Evolutionary conservation across 1,284 basidiomycete species (phyloP), one percentile per base, ranked within the genome.

Genomic region (Entoloma clypeatum): DNA sequence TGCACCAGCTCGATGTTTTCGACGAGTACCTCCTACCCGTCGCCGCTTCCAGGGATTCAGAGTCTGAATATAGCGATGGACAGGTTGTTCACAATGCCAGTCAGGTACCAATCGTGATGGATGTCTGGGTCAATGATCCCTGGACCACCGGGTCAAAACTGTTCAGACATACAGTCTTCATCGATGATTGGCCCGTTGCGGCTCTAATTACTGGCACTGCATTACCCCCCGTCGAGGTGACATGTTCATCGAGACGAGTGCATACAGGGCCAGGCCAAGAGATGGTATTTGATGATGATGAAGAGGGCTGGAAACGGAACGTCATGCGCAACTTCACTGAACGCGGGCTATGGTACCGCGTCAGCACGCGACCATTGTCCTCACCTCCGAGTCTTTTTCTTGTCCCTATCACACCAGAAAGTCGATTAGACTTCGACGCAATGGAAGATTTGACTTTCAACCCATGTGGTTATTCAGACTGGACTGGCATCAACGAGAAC

Each of bases 1-100:
- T 93, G 14, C 75, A 82, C 48, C 65, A 68, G 26, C 64, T 87
- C n/a, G 74, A 81, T 33, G 80, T 88, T 4, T 82, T 92, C 52
- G 82, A 92, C 52, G 79, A 88, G 40, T 81, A 86, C 53, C 71
- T 93, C 2, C 69, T 90, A 7, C 88, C 90, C 8, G 61, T 67
- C 19, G 63, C 69, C 1, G 71, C 65, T 35, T 67, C 66, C 16
- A 65, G 66, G 31, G 71, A 65, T 13, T 67, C 70, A 14, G 67
- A 73, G 39, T 77, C 80, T 47, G 74, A 76, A 41, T 77, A 80
- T 48, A 65, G 67, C 1, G 72, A 81, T 45, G 75, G 74, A 1
- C 54, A 65, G 25, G 58, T 59, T 1, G 61, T 77, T 32, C 50
- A 55, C 13, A 65, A 75, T 46, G 60, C 72, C 36, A 61, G 58